Evolutionary conservation across 2,329 filamentous ascomycete genomes (phyloP).

Genomic region (Incumbomyces lentus): DNA sequence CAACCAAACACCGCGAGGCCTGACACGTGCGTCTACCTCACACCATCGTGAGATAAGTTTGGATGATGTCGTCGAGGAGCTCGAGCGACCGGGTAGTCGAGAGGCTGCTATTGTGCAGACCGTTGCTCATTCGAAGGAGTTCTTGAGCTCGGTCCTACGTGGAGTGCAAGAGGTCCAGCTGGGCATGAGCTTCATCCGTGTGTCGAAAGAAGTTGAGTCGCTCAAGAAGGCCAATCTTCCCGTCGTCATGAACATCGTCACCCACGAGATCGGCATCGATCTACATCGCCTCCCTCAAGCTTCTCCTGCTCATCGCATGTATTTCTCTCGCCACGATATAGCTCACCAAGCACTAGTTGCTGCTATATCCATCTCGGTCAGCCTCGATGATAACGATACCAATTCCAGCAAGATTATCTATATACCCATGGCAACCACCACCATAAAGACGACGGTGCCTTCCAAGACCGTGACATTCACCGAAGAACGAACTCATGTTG

Average conservation of each 20-base stretch:
- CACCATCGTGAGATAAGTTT: constrained; percentile 47
- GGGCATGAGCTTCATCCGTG: constrained; percentile 77
- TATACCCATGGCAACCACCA: constrained; percentile 94
- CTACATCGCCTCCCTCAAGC: constrained; percentile 82
- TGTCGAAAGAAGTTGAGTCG: constrained; percentile 68
- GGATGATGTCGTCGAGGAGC: constrained; percentile 62
- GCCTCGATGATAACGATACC: constrained; percentile 78
- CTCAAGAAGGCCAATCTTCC: constrained; percentile 58
- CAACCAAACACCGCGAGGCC: constrained; percentile 24
- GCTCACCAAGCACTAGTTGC: constrained; percentile 90
- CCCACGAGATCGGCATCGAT: constrained; percentile 94
- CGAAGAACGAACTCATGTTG: constrained; percentile 57
- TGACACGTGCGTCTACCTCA: constrained; percentile 22
- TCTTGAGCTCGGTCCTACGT: constrained; percentile 76
- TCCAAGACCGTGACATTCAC: constrained; percentile 84
- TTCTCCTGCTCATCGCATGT: constrained; percentile 94
- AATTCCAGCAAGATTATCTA: constrained; percentile 82
- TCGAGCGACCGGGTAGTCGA: constrained; percentile 56
- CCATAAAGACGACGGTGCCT: constrained; percentile 81
- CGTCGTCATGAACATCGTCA: constrained; percentile 74
- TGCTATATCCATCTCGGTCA: constrained; percentile 83
- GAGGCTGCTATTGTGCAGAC: constrained; percentile 65
- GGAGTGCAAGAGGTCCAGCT: constrained; percentile 96
- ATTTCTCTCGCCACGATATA: constrained; percentile 84
- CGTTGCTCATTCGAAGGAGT: constrained; percentile 85